Evolutionary conservation across 2,329 filamentous ascomycete genomes (phyloP).

Genomic region (Cordyceps militaris): DNA sequence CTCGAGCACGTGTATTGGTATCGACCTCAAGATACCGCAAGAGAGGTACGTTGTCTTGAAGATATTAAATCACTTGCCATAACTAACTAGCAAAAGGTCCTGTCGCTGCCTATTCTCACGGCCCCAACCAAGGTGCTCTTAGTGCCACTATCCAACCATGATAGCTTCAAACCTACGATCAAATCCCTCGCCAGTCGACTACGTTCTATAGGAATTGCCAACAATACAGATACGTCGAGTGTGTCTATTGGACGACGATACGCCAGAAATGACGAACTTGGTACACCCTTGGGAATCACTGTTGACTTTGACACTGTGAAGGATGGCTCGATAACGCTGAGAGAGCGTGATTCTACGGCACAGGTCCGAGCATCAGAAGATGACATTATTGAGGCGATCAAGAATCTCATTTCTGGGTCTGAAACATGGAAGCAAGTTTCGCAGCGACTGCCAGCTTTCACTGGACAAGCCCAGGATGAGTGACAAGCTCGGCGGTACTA

Average conservation of each 20-base stretch:
- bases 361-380: slow-evolving; percentile 74
- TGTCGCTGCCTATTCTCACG: slow-evolving; percentile 45
- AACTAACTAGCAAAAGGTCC: slow-evolving; percentile 23
- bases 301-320: slow-evolving; percentile 86
- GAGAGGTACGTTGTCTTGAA: slow-evolving; percentile 34
- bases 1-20: slow-evolving; percentile 86
- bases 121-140: slow-evolving; percentile 84
- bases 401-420: slow-evolving; percentile 29
- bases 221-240: slow-evolving; percentile 72
- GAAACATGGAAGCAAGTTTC: slow-evolving; percentile 47
- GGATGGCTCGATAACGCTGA: slow-evolving; percentile 71
- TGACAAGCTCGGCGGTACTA: no score
- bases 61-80: no score
- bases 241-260: slow-evolving; percentile 87
- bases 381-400: slow-evolving; percentile 63
- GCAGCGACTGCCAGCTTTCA: slow-evolving; percentile 8
- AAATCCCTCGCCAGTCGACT: slow-evolving; percentile 61
- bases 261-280: slow-evolving; percentile 81
- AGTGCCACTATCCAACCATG: slow-evolving; percentile 69
- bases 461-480: slow-evolving; percentile 5
- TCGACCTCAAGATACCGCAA: slow-evolving; percentile 58
- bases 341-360: slow-evolving; percentile 76
- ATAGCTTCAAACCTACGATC: slow-evolving; percentile 64
- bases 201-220: slow-evolving; percentile 64
- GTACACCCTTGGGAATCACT: slow-evolving; percentile 81